Evolutionary conservation across 768 basidiomycete species (phyloP).

Genomic region (Boletus bicolor): DNA sequence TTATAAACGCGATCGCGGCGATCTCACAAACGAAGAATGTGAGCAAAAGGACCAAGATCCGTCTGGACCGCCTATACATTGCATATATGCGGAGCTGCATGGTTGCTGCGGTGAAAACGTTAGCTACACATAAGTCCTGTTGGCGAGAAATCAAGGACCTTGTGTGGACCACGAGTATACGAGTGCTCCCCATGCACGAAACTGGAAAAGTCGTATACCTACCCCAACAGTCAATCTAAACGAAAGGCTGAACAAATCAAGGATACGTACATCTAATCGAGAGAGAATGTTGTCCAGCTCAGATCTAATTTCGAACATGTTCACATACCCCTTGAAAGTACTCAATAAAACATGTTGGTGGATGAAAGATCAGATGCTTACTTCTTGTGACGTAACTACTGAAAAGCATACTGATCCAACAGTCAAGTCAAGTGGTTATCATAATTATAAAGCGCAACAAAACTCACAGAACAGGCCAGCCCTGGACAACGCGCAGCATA

Average conservation of each 20-base stretch:
- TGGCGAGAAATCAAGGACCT: slow-evolving; percentile 14
- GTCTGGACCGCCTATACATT: slow-evolving; percentile 28
- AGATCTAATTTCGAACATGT: background rate
- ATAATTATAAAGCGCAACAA: background rate
- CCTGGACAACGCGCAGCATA: slow-evolving; percentile 4
- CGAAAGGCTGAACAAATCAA: background rate
- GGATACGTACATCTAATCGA: slow-evolving; percentile 21
- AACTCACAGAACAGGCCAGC: slow-evolving; percentile 20
- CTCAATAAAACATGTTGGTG: background rate
- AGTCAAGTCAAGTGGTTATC: background rate
- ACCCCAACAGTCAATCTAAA: background rate
- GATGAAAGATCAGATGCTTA: slow-evolving; percentile 1
- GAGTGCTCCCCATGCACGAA: slow-evolving; percentile 34
- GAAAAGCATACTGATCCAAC: slow-evolving; percentile 22
- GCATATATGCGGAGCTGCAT: slow-evolving; percentile 35
- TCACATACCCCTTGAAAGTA: slow-evolving; percentile 23
- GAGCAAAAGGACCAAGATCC: slow-evolving; percentile 19
- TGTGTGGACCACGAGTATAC: slow-evolving; percentile 32
- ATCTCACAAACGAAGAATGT: slow-evolving; percentile 23
- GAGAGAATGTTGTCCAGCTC: background rate
- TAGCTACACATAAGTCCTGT: background rate
- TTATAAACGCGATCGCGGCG: slow-evolving; percentile 20
- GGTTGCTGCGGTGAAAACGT: slow-evolving; percentile 18
- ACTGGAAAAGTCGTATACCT: slow-evolving; percentile 29
- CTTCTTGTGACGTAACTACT: slow-evolving; percentile 14